phyloP scores from a whole-genome alignment of 805 yeast genomes.

The Metschnikowia corniflorae region DNA sequence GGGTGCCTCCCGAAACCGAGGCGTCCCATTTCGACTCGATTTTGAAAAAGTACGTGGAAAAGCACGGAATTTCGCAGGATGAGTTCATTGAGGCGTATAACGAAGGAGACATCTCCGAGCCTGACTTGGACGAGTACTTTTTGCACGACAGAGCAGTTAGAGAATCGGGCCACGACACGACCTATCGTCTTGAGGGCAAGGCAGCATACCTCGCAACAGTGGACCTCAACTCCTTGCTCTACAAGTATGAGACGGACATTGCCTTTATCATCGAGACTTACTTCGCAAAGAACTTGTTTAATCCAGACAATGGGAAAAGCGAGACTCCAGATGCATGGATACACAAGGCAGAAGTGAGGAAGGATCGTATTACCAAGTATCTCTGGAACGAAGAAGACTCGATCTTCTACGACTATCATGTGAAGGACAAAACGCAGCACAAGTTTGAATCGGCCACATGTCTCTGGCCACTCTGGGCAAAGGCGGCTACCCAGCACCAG shows the following conservation, averaged over 20 bases:
- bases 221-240: conserved; percentile 79
- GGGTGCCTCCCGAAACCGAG: conserved; percentile 98
- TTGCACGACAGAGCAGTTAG: conserved; percentile 92
- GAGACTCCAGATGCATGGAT: conserved; percentile 61
- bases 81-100: conserved; percentile 67
- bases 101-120: conserved; percentile 60
- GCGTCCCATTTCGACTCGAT: conserved; percentile 78
- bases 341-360: conserved; percentile 52
- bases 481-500: conserved; percentile 59
- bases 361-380: conserved; percentile 55
- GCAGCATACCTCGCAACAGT: conserved; percentile 90
- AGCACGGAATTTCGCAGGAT: conserved; percentile 54
- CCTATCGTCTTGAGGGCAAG: conserved; percentile 83
- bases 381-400: conserved; percentile 82
- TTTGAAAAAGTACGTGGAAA: conserved; percentile 63
- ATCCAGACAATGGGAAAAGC: conserved; percentile 20
- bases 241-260: conserved; percentile 88
- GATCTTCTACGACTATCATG: conserved; percentile 80
- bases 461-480: conserved; percentile 91
- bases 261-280: conserved; percentile 54
- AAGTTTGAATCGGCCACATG: conserved; percentile 83
- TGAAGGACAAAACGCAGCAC: conserved; percentile 51
- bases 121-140: conserved; percentile 83
- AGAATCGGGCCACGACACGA: conserved; percentile 95
- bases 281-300: conserved; percentile 48